Evolutionary conservation across 164 flowering plant genomes (phyloP).

Genomic region (Nelumbo lutea): DNA sequence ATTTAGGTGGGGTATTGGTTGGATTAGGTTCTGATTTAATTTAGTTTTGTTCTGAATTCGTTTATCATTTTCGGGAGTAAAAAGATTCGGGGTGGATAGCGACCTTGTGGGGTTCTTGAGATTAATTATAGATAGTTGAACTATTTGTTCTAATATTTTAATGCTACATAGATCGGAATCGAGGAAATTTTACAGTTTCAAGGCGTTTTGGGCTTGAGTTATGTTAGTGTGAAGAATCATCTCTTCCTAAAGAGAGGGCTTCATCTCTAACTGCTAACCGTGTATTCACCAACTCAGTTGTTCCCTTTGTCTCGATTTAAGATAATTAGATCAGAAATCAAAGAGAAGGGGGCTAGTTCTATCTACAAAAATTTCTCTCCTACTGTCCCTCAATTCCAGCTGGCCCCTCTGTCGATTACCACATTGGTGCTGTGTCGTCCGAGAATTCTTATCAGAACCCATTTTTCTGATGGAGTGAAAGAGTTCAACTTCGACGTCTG

Average conservation of each 20-base stretch:
- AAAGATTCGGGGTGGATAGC: conserved; percentile 6
- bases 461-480: neutral
- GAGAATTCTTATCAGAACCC: neutral
- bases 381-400: neutral
- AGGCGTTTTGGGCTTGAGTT: neutral
- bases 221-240: conserved; percentile 7
- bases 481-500: conserved; percentile 4
- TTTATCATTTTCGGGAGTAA: neutral
- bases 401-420: neutral
- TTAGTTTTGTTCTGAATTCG: neutral
- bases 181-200: conserved; percentile 10
- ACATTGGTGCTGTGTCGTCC: neutral
- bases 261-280: neutral
- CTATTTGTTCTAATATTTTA: neutral
- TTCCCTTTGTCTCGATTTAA: conserved; percentile 3
- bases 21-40: neutral
- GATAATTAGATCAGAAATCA: neutral
- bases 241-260: neutral
- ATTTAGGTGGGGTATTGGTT: neutral
- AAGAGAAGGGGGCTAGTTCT: neutral
- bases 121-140: neutral
- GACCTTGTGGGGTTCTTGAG: conserved; percentile 2
- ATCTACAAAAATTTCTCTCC: neutral
- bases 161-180: conserved; percentile 5
- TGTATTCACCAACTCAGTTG: neutral